Percentiles rank a stretch among this genome's conserved stretches.
Evolutionary conservation across 1,284 basidiomycete genomes (phyloP).

Genomic region (Cystobasidium slooffiae): DNA sequence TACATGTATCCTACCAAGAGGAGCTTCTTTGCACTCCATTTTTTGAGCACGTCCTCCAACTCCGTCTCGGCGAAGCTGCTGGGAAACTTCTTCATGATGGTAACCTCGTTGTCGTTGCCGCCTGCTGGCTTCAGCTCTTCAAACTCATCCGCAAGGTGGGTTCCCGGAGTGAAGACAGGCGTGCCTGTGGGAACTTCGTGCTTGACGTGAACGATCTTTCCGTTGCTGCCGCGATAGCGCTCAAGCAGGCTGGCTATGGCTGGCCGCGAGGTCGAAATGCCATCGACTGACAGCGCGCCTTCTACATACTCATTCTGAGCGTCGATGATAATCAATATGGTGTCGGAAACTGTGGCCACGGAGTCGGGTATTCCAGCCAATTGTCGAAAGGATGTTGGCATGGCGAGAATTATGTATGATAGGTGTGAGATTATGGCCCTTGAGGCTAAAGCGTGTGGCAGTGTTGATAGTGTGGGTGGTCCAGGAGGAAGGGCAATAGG

Average conservation of each 20-base stretch:
- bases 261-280: constrained; percentile 22
- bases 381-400: constrained; percentile 39
- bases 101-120: constrained; percentile 25
- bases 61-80: constrained; percentile 41
- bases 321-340: constrained; percentile 39
- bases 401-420: too few species aligned
- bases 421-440: too few species aligned
- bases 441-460: too few species aligned
- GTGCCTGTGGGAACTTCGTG: constrained; percentile 39
- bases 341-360: constrained; percentile 24
- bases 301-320: constrained; percentile 41
- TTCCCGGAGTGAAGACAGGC: constrained; percentile 42
- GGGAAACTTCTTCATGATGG: constrained; percentile 36
- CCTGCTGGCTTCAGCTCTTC: constrained; percentile 30
- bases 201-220: constrained; percentile 29
- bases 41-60: constrained; percentile 28
- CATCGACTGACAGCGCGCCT: constrained; percentile 27
- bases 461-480: too few species aligned
- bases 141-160: constrained; percentile 36
- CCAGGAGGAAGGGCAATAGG: too few species aligned
- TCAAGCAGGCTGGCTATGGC: constrained; percentile 29
- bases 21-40: constrained; percentile 26
- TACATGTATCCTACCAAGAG: constrained; percentile 29
- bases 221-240: constrained; percentile 26
- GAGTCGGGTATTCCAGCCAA: constrained; percentile 41